phyloP scores from a whole-genome alignment of 805 yeast species.

The Yarrowia osloensis region DNA sequence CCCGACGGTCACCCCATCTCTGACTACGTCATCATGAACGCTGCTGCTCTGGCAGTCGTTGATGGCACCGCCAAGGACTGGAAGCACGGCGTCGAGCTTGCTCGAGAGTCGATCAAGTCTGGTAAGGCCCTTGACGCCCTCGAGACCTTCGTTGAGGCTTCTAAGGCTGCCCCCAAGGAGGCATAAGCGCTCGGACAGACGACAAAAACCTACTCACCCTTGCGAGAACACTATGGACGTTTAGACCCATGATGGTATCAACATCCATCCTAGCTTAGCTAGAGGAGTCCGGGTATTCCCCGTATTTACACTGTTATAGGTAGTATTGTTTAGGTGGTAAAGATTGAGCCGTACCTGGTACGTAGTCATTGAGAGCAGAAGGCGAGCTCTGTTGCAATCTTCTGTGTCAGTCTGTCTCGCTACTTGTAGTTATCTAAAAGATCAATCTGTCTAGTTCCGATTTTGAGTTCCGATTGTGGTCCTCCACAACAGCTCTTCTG shows the following conservation, averaged over 20 bases:
- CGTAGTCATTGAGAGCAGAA: too few relatives aligned
- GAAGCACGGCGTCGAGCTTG: conserved; percentile 75
- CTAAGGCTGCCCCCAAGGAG: conserved; percentile 31
- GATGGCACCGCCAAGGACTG: conserved; percentile 68
- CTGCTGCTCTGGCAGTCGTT: conserved; percentile 83
- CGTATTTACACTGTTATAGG: conserved; percentile 20
- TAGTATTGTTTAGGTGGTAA: conserved; percentile 23
- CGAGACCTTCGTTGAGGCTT: conserved; percentile 51
- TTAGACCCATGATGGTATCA: conserved; percentile 1
- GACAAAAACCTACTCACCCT: neutral
- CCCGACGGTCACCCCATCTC: conserved; percentile 58
- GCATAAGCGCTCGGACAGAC: neutral
- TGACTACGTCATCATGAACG: conserved; percentile 88
- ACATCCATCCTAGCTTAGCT: conserved; percentile 26
- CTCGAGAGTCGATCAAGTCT: conserved; percentile 62
- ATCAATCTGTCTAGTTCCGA: neutral
- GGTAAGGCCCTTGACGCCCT: conserved; percentile 71
- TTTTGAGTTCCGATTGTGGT: neutral
- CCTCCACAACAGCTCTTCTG: neutral
- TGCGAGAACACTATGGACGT: conserved; percentile 10
- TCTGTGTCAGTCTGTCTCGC: too few relatives aligned
- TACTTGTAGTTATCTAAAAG: conserved; percentile 5
- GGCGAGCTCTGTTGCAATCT: too few relatives aligned
- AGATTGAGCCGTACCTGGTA: too few relatives aligned
- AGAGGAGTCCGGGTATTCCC: conserved; percentile 30